These are phyloP conservation scores for Monosporascus sp. DNA, from an alignment of 2,329 filamentous ascomycete genomes.

Conservation along the genomic window DNA sequence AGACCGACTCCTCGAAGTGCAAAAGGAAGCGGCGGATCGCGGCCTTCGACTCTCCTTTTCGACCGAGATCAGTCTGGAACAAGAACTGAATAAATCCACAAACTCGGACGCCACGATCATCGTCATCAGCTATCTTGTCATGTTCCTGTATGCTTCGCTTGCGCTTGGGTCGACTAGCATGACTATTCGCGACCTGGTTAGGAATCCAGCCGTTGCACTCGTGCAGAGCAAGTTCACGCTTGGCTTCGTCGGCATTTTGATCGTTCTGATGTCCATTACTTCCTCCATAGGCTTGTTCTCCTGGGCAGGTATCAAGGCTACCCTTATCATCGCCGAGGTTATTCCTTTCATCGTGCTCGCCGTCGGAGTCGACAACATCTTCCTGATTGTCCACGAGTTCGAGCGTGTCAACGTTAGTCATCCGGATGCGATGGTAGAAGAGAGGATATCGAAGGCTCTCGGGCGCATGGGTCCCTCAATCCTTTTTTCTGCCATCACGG, in stretches of 20 bases:
- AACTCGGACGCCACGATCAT: conserved; percentile 98
- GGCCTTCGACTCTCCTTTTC: conserved; percentile 89
- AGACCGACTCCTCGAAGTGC: conserved; percentile 67
- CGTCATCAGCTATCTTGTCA: conserved; percentile 93
- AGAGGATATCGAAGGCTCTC: conserved; percentile 80
- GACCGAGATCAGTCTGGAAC: conserved; percentile 88
- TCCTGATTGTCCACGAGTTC: conserved; percentile 96
- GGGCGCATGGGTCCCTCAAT: conserved; percentile 97
- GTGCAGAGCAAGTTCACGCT: conserved; percentile 97
- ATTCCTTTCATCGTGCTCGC: conserved; percentile 96
- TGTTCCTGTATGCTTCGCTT: conserved; percentile 96
- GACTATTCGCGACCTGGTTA: conserved; percentile 68
- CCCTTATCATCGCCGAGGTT: conserved; percentile 95
- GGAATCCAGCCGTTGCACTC: conserved; percentile 76
- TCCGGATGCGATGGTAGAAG: conserved; percentile 80
- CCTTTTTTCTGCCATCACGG: conserved; percentile 86
- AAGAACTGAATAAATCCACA: conserved; percentile 95
- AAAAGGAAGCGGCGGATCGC: conserved; percentile 70
- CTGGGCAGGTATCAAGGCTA: conserved; percentile 85
- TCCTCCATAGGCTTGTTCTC: conserved; percentile 95
- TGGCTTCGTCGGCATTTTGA: conserved; percentile 88
- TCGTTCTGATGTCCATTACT: conserved; percentile 95
- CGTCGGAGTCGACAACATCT: conserved; percentile 98
- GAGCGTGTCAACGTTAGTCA: conserved; percentile 91
- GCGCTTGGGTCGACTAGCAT: conserved; percentile 85